These are phyloP conservation scores for Coemansia sp. DNA, from an alignment of 192 early-diverging fungal genomes.

Conservation along the genomic window DNA sequence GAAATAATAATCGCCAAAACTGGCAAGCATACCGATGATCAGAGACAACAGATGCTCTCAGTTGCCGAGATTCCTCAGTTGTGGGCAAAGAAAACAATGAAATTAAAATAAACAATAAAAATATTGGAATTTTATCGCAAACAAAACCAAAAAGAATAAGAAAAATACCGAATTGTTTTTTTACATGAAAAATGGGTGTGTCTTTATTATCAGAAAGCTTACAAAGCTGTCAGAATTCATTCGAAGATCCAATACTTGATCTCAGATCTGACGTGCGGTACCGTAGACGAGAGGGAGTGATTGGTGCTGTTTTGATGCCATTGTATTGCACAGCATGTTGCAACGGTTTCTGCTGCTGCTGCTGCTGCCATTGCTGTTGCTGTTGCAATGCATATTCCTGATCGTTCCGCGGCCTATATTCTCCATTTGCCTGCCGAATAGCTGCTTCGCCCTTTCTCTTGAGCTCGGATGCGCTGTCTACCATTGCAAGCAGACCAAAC, in stretches of 20 bases:
- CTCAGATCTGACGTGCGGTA: slow-evolving; percentile 37
- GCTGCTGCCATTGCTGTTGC: neutral
- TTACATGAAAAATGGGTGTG: too few relatives aligned
- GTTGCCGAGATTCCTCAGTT: too few relatives aligned
- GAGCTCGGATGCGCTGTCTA: slow-evolving; percentile 12
- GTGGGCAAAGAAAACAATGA: neutral
- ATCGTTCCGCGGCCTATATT: neutral
- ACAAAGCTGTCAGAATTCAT: slow-evolving; percentile 2
- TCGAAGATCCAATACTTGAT: slow-evolving; percentile 37
- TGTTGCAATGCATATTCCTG: neutral
- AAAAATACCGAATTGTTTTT: too few relatives aligned
- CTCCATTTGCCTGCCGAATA: neutral
- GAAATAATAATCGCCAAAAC: too few relatives aligned
- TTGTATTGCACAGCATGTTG: slow-evolving; percentile 3
- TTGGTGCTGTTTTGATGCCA: slow-evolving; percentile 25
- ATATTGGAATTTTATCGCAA: neutral
- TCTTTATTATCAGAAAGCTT: neutral
- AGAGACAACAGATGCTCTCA: too few relatives aligned
- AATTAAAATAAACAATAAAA: neutral
- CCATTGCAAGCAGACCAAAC: slow-evolving; percentile 6
- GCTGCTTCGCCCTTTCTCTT: slow-evolving; percentile 22
- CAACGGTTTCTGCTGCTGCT: neutral
- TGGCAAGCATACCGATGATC: too few relatives aligned
- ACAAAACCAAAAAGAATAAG: neutral
- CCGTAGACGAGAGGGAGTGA: slow-evolving; percentile 46